Evolutionary conservation across 2,329 filamentous ascomycete species (phyloP), one percentile per base, ranked within the genome.

Genomic region (Phialophora macrospora): DNA sequence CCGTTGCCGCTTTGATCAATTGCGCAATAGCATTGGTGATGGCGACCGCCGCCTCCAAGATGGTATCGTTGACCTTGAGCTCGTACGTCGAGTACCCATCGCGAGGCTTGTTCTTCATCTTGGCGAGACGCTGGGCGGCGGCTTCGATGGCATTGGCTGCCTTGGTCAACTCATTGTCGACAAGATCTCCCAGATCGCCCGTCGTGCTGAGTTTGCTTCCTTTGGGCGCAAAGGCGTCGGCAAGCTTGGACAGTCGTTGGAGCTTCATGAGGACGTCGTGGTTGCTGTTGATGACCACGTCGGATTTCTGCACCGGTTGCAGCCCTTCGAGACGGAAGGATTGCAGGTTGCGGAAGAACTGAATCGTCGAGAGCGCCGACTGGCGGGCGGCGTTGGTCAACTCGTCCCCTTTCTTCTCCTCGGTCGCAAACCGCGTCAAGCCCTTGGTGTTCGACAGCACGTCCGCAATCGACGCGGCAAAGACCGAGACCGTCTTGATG

Each of bases 391-490:
- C 90, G 68, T 88, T 90, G 78, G 93, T 88, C 61, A 99, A 84
- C 67, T 93, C 87, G 72, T 98, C 94, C 3, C 88, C 88, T 82
- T 95, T 97, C 82, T 93, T 97, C 74, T 99, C 95, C 74, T 99
- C 94, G 0, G 93, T 94, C 4, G 95, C 93, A 67, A 99, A 91
- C 60, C 95, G 88, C 4, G 89, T 93, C 58, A 99, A 85, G 80
- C 95, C 95, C 82, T 99, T 99, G 71, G 94, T 93, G 80, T 98
- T 99, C 80, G 90, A 93, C 73, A 97, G 89, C 3, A 98, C 93
- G 78, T 99, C 95, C 1, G 94, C 74, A 69, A 97, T 88, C 3
- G 95, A 91, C 22, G 93, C 92, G 0, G 95, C 85, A 78, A 98
- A 97, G 60, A 93, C 87, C 74, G 92, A 95, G 73, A 97, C 91